Conservation (phyloP, 805 yeast species). For the Ogataea corticis region DNA sequence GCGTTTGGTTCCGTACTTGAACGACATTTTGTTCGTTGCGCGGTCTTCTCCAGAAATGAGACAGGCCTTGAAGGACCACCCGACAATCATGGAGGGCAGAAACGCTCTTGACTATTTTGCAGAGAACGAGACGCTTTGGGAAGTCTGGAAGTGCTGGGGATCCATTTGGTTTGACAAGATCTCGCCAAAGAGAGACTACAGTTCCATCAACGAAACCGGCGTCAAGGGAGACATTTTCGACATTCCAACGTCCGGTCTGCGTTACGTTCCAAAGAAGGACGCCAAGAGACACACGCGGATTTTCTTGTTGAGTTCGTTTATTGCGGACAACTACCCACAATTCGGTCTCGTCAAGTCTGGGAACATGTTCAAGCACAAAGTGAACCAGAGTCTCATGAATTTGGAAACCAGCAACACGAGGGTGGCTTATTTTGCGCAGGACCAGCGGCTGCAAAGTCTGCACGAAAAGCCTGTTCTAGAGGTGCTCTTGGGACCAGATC, state of each 20-base stretch:
- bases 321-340: conserved; percentile 49
- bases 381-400: conserved; percentile 1
- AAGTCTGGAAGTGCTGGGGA: conserved; percentile 87
- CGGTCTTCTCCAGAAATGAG: conserved; percentile 27
- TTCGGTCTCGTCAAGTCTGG: conserved; percentile 55
- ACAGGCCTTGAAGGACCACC: conserved; percentile 13
- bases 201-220: conserved; percentile 53
- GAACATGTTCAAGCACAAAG: conserved; percentile 43
- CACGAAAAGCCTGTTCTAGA: conserved; percentile 20
- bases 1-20: conserved; percentile 60
- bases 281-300: conserved; percentile 54
- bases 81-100: conserved; percentile 10
- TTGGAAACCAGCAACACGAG: conserved; percentile 22
- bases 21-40: conserved; percentile 48
- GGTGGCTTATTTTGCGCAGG: conserved; percentile 28
- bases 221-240: conserved; percentile 61
- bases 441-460: conserved; percentile 25
- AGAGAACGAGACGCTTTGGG: conserved; percentile 64
- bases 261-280: conserved; percentile 46
- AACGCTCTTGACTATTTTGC: conserved; percentile 51
- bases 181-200: conserved; percentile 52
- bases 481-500: conserved; percentile 7
- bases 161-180: conserved; percentile 74
- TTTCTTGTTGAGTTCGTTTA: conserved; percentile 47
- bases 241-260: conserved; percentile 63